phyloP scores from a whole-genome alignment of 2,329 filamentous ascomycete genomes.

The Fusarium pseudoanthophilum region DNA sequence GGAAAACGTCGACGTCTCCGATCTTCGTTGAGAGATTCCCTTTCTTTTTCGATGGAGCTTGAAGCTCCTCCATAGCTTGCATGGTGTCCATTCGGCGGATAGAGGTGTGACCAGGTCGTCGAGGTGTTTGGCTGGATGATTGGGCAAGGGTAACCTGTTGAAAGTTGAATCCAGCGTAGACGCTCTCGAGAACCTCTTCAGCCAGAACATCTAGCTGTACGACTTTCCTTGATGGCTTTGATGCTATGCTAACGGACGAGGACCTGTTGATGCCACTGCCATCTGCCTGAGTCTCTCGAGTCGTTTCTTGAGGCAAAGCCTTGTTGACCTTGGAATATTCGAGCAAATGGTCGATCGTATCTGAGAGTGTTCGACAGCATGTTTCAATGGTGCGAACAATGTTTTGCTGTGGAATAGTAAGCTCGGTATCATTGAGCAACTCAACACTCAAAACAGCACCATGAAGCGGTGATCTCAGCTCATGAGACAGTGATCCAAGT shows the following conservation, averaged over 20 bases:
- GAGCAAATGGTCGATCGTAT: slow-evolving; percentile 65
- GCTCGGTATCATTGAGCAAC: slow-evolving; percentile 61
- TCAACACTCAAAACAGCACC: slow-evolving; percentile 67
- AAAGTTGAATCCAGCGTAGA: slow-evolving; percentile 58
- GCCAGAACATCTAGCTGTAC: slow-evolving; percentile 54
- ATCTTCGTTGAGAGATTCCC: slow-evolving; percentile 15
- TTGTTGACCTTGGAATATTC: slow-evolving; percentile 66
- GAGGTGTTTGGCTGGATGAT: slow-evolving; percentile 5
- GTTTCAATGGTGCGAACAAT: slow-evolving; percentile 61
- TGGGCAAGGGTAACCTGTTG: slow-evolving; percentile 42
- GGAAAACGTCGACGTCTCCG: slow-evolving; percentile 46
- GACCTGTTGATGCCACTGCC: neutral
- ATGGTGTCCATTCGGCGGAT: slow-evolving; percentile 48
- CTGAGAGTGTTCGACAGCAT: slow-evolving; percentile 62
- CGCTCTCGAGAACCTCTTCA: slow-evolving; percentile 60
- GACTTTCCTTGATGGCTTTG: slow-evolving; percentile 31
- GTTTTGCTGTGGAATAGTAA: slow-evolving; percentile 59
- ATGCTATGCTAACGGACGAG: slow-evolving; percentile 3
- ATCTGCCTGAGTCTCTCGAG: neutral
- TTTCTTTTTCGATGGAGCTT: neutral
- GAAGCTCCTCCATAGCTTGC: slow-evolving; percentile 53
- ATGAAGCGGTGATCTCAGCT: slow-evolving; percentile 69
- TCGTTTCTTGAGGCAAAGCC: slow-evolving; percentile 28
- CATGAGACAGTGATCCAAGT: slow-evolving; percentile 69
- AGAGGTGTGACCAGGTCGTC: slow-evolving; percentile 21